Evolutionary conservation across 129 eudicot genomes (phyloP), one percentile per base, ranked within the genome.

Genomic region (Chrysanthemum seticuspe): DNA sequence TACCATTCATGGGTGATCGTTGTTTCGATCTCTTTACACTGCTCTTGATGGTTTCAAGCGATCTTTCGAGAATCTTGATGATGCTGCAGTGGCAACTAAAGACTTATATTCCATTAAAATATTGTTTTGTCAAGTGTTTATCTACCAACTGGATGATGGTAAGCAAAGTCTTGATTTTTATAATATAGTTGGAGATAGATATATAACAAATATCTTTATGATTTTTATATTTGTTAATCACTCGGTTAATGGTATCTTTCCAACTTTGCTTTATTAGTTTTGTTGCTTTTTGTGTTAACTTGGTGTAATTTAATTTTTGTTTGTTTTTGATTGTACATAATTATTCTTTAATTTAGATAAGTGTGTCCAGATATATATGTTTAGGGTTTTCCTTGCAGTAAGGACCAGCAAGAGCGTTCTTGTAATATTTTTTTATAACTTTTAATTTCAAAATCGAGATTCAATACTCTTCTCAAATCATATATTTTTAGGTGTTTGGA

Each of bases 21-120:
- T 40, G 2, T 40, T 47, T 23, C 25, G 13, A 55, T 74, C 59
- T 45, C 23, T 56, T 54, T 45, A 44, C 56, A 67, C 15, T 77
- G 50, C 56, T 52, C 72, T 13, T 13, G 11, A 49, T 31, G 10
- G 4, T 14, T 62, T 23, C 52, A 66, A 67, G 18, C 27, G 34
- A 67, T 67, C 6, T 36, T 78, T 76, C 84, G 88, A 68, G 92
- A 87, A 87, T 87, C 92, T 82, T 87, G 92, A 87, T 87, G 92
- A 84, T 87, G 92, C 88, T 87, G 86, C 92, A 87, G 87, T 71
- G 62, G 86, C 88, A 79, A 79, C 56, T 62, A 79, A 70, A 81
- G 88, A 73, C 82, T 86, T 68, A 60, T 47, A 27, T n/a, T 27
- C 53, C 68, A 48, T 29, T 60, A 31, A 6, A 44, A 29, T 59